Conservation (phyloP, 1,139 yeast genomes). For the Lodderomyces elongisporus region DNA sequence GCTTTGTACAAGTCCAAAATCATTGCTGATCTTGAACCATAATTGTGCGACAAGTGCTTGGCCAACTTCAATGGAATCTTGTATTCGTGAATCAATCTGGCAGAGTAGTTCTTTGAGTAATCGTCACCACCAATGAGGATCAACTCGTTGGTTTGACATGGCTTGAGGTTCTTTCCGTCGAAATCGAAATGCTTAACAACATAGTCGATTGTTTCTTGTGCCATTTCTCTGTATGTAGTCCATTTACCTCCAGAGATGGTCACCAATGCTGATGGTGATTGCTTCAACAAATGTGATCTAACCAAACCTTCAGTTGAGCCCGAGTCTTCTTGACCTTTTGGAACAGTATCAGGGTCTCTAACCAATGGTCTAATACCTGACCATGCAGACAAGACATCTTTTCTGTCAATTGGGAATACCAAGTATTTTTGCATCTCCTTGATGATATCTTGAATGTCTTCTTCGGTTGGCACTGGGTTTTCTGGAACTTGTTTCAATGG, state of each 20-base stretch:
- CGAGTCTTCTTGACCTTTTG: slow-evolving; percentile 40
- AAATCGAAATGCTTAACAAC: slow-evolving; percentile 52
- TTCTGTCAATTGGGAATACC: slow-evolving; percentile 82
- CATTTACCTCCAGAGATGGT: slow-evolving; percentile 97
- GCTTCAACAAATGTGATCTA: slow-evolving; percentile 78
- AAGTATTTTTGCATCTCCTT: slow-evolving; percentile 85
- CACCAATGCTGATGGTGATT: slow-evolving; percentile 62
- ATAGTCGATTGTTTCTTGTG: slow-evolving; percentile 84
- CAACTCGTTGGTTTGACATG: slow-evolving; percentile 61
- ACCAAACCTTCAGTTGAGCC: slow-evolving; percentile 77
- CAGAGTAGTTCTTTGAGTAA: slow-evolving; percentile 61
- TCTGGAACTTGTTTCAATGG: slow-evolving; percentile 71
- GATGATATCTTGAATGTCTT: slow-evolving; percentile 84
- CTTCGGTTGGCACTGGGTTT: slow-evolving; percentile 83
- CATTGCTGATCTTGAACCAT: slow-evolving; percentile 86
- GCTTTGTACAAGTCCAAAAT: slow-evolving; percentile 60
- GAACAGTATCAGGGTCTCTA: slow-evolving; percentile 68
- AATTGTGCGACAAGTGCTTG: slow-evolving; percentile 76
- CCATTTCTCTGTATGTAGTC: slow-evolving; percentile 98
- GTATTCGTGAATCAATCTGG: slow-evolving; percentile 78
- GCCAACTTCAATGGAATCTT: slow-evolving; percentile 73
- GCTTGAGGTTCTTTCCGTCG: slow-evolving; percentile 32
- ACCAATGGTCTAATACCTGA: slow-evolving; percentile 95
- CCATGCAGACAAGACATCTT: slow-evolving; percentile 94
- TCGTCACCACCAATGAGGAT: slow-evolving; percentile 74